Conservation (phyloP, 2,329 filamentous ascomycete genomes). For the Aureobasidium sp. region DNA sequence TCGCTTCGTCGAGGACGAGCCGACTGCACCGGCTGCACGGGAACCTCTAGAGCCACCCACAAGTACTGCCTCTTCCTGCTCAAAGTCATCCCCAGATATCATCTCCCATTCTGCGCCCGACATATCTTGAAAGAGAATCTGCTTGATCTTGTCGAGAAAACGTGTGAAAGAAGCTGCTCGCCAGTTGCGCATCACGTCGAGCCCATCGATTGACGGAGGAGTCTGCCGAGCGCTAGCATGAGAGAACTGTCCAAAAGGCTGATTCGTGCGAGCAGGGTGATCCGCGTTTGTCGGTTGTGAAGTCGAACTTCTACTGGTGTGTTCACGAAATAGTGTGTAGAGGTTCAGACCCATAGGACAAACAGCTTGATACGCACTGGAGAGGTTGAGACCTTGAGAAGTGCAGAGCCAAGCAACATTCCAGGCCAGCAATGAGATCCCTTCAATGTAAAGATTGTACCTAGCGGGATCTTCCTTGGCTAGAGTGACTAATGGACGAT, state of each 20-base stretch:
- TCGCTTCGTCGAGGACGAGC: constrained; percentile 19
- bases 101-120: constrained; percentile 88
- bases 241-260: constrained; percentile 61
- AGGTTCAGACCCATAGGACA: constrained; percentile 80
- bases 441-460: constrained; percentile 79
- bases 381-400: constrained; percentile 70
- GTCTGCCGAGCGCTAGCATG: constrained; percentile 68
- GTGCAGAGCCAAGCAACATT: constrained; percentile 86
- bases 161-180: constrained; percentile 63
- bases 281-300: background rate
- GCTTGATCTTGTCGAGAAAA: constrained; percentile 69
- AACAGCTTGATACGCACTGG: constrained; percentile 72
- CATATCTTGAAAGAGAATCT: constrained; percentile 65
- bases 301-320: background rate
- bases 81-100: constrained; percentile 62
- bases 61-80: constrained; percentile 32
- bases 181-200: constrained; percentile 53
- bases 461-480: constrained; percentile 69
- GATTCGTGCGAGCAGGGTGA: background rate
- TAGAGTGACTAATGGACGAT: constrained; percentile 63
- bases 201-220: constrained; percentile 57
- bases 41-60: constrained; percentile 22
- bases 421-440: constrained; percentile 74
- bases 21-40: constrained; percentile 27
- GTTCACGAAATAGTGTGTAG: constrained; percentile 44